phyloP scores from a whole-genome alignment of 768 basidiomycete genomes.

The Fomitopsis pulvina region DNA sequence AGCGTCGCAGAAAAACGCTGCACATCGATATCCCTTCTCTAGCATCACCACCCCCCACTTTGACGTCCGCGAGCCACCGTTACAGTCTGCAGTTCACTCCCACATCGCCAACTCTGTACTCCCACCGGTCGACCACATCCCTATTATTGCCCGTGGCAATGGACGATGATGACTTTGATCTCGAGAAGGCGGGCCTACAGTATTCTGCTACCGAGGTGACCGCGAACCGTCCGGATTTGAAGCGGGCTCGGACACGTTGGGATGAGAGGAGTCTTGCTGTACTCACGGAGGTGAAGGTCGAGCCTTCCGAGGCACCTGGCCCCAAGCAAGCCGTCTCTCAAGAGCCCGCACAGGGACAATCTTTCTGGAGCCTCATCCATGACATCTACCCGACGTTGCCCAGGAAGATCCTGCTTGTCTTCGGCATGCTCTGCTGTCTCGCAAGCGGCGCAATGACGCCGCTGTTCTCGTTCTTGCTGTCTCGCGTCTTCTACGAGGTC shows the following conservation, averaged over 20 bases:
- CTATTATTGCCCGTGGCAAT: slow-evolving; percentile 20
- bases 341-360: slow-evolving; percentile 14
- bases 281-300: slow-evolving; percentile 18
- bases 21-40: slow-evolving; percentile 29
- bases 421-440: slow-evolving; percentile 67
- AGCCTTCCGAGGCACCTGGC: slow-evolving; percentile 10
- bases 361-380: slow-evolving; percentile 44
- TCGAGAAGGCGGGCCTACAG: slow-evolving; percentile 32
- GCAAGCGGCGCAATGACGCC: slow-evolving; percentile 83
- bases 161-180: slow-evolving; percentile 35
- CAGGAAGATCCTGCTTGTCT: slow-evolving; percentile 56
- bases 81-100: slow-evolving; percentile 67
- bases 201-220: slow-evolving; percentile 26
- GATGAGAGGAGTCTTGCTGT: slow-evolving; percentile 20
- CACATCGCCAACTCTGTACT: slow-evolving; percentile 35
- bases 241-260: slow-evolving; percentile 29
- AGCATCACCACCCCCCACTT: slow-evolving; percentile 26
- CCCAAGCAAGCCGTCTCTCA: slow-evolving; percentile 19
- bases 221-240: slow-evolving; percentile 8
- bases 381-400: slow-evolving; percentile 68
- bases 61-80: slow-evolving; percentile 31
- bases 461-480: slow-evolving; percentile 86
- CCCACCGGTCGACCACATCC: slow-evolving; percentile 20
- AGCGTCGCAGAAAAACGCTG: slow-evolving; percentile 33
- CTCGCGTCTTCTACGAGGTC: slow-evolving; percentile 70